Conservation (phyloP, 2,329 filamentous ascomycete genomes). For the Aspergillus nomiae region DNA sequence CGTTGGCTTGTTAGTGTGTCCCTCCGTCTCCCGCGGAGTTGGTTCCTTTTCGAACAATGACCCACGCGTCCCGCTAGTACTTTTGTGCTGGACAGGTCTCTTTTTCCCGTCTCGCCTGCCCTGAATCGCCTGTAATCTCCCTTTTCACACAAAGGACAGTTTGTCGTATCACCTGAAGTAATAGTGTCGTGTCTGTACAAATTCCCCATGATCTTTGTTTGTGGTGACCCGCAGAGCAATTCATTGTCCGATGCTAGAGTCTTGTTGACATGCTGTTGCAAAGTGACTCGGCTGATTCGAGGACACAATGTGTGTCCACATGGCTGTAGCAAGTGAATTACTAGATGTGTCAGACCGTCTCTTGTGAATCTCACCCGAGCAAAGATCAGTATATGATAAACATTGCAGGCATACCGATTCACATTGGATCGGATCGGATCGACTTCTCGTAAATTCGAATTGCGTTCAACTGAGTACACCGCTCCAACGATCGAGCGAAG, state of each 20-base stretch:
- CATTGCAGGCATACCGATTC: not conserved
- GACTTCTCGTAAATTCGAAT: not conserved
- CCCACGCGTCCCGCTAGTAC: slow-evolving; percentile 14
- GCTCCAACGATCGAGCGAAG: not conserved
- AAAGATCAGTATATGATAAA: not conserved
- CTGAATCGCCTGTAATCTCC: not conserved
- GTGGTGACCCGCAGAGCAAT: not conserved
- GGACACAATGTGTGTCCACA: not conserved
- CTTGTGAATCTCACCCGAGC: not conserved
- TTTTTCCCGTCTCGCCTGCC: slow-evolving; percentile 4
- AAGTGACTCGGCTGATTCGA: not conserved
- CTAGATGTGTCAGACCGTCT: not conserved
- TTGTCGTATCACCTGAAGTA: not conserved
- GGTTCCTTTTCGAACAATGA: slow-evolving; percentile 6
- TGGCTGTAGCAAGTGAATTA: not conserved
- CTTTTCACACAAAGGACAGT: not conserved
- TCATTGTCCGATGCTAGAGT: not conserved
- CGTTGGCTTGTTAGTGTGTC: slow-evolving; percentile 12
- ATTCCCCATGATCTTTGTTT: not conserved
- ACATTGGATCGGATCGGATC: not conserved
- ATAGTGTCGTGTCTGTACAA: not conserved
- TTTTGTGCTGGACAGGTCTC: slow-evolving; percentile 24
- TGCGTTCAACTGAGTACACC: not conserved
- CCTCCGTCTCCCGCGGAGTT: slow-evolving; percentile 12
- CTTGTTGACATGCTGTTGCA: not conserved